phyloP scores from a whole-genome alignment of 2,329 filamentous ascomycete genomes.

The Pseudogymnoascus sp. region DNA sequence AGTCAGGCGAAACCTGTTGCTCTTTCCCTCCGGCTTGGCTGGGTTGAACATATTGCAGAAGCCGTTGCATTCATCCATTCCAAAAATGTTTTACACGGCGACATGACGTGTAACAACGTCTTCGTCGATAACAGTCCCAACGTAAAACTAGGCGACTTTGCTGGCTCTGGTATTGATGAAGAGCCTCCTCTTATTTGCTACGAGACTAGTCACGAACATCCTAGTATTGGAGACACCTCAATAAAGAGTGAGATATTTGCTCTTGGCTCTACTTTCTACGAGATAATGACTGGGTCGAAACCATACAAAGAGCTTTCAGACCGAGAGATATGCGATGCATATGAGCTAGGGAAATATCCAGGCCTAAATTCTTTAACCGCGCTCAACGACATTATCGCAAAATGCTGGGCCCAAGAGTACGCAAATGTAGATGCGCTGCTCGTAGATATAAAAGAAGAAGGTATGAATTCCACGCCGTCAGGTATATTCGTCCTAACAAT shows the following conservation, averaged over 20 bases:
- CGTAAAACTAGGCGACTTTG: slow-evolving; percentile 13
- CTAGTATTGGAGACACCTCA: too few species aligned
- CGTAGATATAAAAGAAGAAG: not conserved
- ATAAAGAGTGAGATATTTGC: too few species aligned
- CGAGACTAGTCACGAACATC: too few species aligned
- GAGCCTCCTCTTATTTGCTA: too few species aligned
- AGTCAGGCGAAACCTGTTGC: not conserved
- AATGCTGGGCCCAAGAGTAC: not conserved
- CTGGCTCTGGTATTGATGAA: not conserved
- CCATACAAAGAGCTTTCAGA: not conserved
- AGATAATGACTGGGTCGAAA: not conserved
- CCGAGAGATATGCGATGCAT: too few species aligned
- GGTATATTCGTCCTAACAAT: not conserved
- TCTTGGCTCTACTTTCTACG: not conserved
- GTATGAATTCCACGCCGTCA: not conserved
- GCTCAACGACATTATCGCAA: not conserved
- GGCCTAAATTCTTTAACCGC: too few species aligned
- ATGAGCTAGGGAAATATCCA: too few species aligned
- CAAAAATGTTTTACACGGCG: slow-evolving; percentile 8
- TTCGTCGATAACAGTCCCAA: slow-evolving; percentile 11
- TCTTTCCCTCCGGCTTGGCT: not conserved
- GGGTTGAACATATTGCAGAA: slow-evolving; percentile 10
- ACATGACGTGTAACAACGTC: slow-evolving; percentile 12
- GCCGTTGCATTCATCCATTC: slow-evolving; percentile 10
- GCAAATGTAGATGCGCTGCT: not conserved